Evolutionary conservation across 2,329 filamentous ascomycete species (phyloP).

Genomic region (Camillea tinctor): DNA sequence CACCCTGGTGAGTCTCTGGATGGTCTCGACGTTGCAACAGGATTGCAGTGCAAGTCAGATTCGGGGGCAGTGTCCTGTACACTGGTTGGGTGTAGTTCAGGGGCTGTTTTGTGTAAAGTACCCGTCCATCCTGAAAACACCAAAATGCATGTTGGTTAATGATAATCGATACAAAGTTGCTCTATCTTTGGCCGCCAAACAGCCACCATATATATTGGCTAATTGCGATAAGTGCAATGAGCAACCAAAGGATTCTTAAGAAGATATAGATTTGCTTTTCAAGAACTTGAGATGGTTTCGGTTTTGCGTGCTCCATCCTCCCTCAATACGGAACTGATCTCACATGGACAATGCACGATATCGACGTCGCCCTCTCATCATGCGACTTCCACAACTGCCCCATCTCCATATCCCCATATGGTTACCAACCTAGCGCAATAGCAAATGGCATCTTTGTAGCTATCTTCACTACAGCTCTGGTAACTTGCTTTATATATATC

Average conservation of each 20-base stretch:
- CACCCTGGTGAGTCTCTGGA: conserved; percentile 1
- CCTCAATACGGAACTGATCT: neutral
- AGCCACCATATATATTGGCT: neutral
- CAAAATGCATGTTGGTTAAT: neutral
- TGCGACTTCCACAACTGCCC: conserved; percentile 22
- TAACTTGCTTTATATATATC: conserved; percentile 19
- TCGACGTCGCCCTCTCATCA: conserved; percentile 2
- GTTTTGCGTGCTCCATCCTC: neutral
- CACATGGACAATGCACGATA: neutral
- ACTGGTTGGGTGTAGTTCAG: neutral
- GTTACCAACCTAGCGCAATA: conserved; percentile 23
- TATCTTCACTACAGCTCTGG: conserved; percentile 19
- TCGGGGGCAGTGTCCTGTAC: neutral
- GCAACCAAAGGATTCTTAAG: neutral
- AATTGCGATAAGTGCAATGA: neutral
- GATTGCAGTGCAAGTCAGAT: conserved; percentile 6
- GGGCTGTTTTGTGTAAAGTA: conserved; percentile 11
- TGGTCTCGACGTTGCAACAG: conserved; percentile 8
- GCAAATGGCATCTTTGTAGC: conserved; percentile 22
- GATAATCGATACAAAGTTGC: neutral
- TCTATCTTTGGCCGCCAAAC: neutral
- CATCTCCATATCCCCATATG: conserved; percentile 22
- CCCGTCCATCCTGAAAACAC: conserved; percentile 1
- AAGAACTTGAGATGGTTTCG: neutral
- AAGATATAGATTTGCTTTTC: neutral